Conservation (phyloP, 345 rosid species). For the Punica granatum region DNA sequence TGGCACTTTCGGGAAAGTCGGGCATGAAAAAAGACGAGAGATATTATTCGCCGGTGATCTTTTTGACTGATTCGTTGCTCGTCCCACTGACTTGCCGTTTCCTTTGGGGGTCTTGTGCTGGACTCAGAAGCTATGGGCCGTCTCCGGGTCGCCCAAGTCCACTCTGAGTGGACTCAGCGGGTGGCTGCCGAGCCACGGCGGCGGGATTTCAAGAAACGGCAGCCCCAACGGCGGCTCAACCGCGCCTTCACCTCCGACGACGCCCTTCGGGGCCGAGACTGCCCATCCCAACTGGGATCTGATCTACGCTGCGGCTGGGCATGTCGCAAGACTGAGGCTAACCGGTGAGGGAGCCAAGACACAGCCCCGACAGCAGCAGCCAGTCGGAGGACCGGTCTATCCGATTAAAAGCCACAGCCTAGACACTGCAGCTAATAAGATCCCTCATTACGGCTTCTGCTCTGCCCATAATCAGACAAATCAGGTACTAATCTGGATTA, state of each 20-base stretch:
- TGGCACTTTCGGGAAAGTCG: background rate
- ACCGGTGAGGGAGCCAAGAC: conserved; percentile 17
- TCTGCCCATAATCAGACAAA: background rate
- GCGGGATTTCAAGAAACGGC: conserved; percentile 22
- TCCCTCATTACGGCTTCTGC: background rate
- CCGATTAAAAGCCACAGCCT: background rate
- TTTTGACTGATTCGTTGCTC: background rate
- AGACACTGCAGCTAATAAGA: background rate
- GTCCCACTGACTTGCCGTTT: background rate
- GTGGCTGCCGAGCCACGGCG: conserved; percentile 18
- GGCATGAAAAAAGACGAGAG: background rate
- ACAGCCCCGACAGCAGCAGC: conserved; percentile 2
- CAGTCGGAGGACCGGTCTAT: background rate
- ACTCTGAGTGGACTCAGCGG: conserved; percentile 48
- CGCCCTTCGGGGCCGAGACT: conserved; percentile 31
- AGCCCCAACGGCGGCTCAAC: conserved; percentile 48
- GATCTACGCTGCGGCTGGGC: conserved; percentile 61
- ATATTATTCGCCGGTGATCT: background rate
- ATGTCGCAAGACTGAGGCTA: conserved; percentile 54
- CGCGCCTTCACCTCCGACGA: conserved; percentile 40
- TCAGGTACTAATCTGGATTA: background rate
- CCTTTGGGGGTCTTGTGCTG: too few relatives aligned
- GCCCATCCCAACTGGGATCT: conserved; percentile 42
- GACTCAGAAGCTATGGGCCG: conserved; percentile 19
- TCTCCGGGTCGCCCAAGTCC: conserved; percentile 64